Evolutionary conservation across 768 basidiomycete species (phyloP).

Genomic region (Mycena metata): DNA sequence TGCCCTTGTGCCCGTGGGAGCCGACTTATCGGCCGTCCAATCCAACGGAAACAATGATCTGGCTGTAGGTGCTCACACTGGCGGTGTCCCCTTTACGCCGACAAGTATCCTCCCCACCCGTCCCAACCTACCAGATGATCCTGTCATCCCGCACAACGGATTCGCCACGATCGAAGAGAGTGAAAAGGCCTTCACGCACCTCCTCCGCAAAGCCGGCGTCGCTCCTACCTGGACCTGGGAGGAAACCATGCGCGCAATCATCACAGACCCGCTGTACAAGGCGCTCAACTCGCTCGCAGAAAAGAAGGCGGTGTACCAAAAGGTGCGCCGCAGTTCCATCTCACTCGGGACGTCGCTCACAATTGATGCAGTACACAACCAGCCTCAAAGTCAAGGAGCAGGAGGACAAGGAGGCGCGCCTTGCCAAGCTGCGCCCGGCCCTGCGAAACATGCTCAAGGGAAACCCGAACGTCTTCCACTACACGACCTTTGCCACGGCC

Average conservation of each 20-base stretch:
- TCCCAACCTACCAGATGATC: slow-evolving; percentile 88
- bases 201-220: slow-evolving; percentile 90
- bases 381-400: slow-evolving; percentile 84
- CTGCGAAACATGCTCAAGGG: slow-evolving; percentile 88
- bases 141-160: slow-evolving; percentile 90
- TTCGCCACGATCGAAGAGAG: slow-evolving; percentile 90
- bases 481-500: slow-evolving; percentile 91
- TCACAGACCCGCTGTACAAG: slow-evolving; percentile 98
- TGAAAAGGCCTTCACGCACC: slow-evolving; percentile 93
- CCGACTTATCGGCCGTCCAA: slow-evolving; percentile 66
- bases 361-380: slow-evolving; percentile 74
- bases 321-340: slow-evolving; percentile 63
- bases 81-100: slow-evolving; percentile 70
- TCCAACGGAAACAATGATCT: slow-evolving; percentile 64
- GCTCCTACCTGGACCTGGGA: slow-evolving; percentile 98
- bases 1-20: slow-evolving; percentile 66
- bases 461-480: slow-evolving; percentile 91
- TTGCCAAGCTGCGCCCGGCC: slow-evolving; percentile 90
- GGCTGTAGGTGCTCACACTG: slow-evolving; percentile 65
- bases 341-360: not conserved
- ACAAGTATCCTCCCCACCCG: slow-evolving; percentile 76
- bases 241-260: slow-evolving; percentile 96
- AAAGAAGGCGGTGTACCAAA: slow-evolving; percentile 94
- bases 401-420: slow-evolving; percentile 86
- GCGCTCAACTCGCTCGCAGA: slow-evolving; percentile 93